Conservation (phyloP, 345 rosid species). For the Linum trigynum region DNA sequence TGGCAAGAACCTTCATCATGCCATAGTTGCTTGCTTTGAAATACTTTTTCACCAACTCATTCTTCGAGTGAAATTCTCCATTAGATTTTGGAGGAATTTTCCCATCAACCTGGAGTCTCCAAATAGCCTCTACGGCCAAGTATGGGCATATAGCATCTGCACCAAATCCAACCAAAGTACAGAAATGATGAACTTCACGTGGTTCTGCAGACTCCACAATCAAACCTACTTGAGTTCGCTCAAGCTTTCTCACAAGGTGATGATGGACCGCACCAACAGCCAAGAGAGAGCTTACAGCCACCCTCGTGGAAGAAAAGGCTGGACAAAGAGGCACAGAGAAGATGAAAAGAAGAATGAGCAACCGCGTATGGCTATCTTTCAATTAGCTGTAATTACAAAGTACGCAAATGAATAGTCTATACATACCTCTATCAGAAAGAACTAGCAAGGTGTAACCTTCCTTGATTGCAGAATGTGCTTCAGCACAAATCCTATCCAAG, state of each 20-base stretch:
- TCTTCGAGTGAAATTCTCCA: constrained; percentile 77
- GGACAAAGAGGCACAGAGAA: constrained; percentile 5
- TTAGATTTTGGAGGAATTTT: constrained; percentile 82
- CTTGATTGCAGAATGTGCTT: constrained; percentile 77
- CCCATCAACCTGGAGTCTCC: constrained; percentile 91
- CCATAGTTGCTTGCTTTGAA: constrained; percentile 98
- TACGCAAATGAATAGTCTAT: constrained; percentile 7
- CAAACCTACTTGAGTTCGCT: constrained; percentile 87
- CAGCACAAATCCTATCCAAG: constrained; percentile 76
- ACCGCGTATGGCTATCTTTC: background rate
- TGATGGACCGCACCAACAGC: constrained; percentile 99
- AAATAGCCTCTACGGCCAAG: constrained; percentile 70
- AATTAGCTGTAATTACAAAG: background rate
- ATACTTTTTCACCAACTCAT: constrained; percentile 78
- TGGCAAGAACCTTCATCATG: constrained; percentile 99
- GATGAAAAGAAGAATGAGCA: background rate
- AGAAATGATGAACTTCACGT: constrained; percentile 98
- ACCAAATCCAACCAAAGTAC: constrained; percentile 92
- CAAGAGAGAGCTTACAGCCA: constrained; percentile 92
- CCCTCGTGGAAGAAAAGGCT: constrained; percentile 77
- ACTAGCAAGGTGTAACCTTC: constrained; percentile 79
- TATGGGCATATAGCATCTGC: constrained; percentile 98
- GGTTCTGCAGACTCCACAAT: constrained; percentile 97
- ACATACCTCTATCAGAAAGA: constrained; percentile 92
- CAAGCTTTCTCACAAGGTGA: constrained; percentile 76